Conservation (phyloP, 169 alveolate genomes). For the Plasmodium yoelii region DNA sequence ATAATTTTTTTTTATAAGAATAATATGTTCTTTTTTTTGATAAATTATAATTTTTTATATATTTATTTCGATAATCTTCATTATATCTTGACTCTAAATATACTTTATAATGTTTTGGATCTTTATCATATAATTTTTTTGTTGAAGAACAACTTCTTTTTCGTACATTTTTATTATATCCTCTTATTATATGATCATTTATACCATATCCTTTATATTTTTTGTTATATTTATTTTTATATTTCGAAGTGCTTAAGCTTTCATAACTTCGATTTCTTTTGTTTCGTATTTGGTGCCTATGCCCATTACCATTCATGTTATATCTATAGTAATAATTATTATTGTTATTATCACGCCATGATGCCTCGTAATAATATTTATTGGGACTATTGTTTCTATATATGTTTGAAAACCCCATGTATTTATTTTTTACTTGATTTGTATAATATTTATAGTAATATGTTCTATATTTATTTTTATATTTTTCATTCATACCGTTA, state of each 20-base stretch:
- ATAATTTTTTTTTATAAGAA: slow-evolving; percentile 49
- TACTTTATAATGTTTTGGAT: slow-evolving; percentile 19
- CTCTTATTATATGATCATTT: slow-evolving; percentile 20
- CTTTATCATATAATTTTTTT: slow-evolving; percentile 17
- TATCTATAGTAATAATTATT: slow-evolving; percentile 1
- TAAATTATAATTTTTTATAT: slow-evolving; percentile 18
- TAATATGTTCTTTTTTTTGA: slow-evolving; percentile 55
- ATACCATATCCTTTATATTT: slow-evolving; percentile 30
- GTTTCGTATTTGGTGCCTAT: slow-evolving; percentile 10
- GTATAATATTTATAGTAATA: slow-evolving; percentile 50
- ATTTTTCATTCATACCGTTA: slow-evolving; percentile 29
- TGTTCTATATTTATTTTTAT: slow-evolving; percentile 31
- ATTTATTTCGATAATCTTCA: slow-evolving; percentile 44
- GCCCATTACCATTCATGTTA: neutral
- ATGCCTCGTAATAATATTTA: slow-evolving; percentile 28
- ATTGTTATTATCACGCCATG: neutral
- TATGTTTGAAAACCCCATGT: slow-evolving; percentile 44
- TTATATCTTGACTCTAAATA: slow-evolving; percentile 47
- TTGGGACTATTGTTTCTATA: slow-evolving; percentile 49
- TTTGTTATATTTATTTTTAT: slow-evolving; percentile 21
- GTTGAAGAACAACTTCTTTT: slow-evolving; percentile 55
- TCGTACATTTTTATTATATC: slow-evolving; percentile 15
- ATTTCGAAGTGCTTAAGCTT: slow-evolving; percentile 28
- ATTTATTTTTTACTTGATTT: slow-evolving; percentile 42
- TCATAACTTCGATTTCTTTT: slow-evolving; percentile 32